Base-by-base conservation (phyloP, 305 asterid species). In the Caryopteris hybrid region DNA sequence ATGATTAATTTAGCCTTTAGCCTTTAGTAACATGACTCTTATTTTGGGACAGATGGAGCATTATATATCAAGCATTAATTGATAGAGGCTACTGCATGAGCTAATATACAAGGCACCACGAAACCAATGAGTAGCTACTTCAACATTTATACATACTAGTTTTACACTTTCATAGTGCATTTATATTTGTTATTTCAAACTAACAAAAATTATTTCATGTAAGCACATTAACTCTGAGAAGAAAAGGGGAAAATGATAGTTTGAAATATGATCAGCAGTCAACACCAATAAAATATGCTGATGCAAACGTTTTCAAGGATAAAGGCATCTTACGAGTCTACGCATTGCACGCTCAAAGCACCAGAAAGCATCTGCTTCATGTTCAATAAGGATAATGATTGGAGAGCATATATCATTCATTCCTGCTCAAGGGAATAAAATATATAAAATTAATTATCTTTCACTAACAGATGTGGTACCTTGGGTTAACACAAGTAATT, bases 341-440 rank as follows among this genome's bases (percentile, higher is more conserved):
- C 96, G 96, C 99, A 94, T 94, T 46, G 91, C 91, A 46, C 89
- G 96, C 79, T 94, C 99, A 73, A 94, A 94, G 85, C 97, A 89
- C 97, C 99, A 94, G 82, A 86, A 94, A 60, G 97, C 96, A 81
- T 94, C 99, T 62, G 99, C 99, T 83, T 94, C 99, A 31, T 94
- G 52, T 66, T 91, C 97, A 46, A 91, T 71, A 73, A 94, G 96
- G 63, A 94, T 89, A 58, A 85, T 75, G 85, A 94, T 83, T 27
- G 99, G 99, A 74, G 99, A 94, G 90, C 99, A 94, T 67, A 94
- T 91, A 77, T 94, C 99, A 81, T 83, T 94, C 99, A 94, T 94
- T 76, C 99, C 99, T 94, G 84, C 65, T 62, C 80, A 73, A 69
- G 59, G 68, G 42, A 69, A 64, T 31, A 64, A 72, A 64, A 55